Evolutionary conservation across 164 flowering plant species (phyloP).

Genomic region (Stephania japonica): DNA sequence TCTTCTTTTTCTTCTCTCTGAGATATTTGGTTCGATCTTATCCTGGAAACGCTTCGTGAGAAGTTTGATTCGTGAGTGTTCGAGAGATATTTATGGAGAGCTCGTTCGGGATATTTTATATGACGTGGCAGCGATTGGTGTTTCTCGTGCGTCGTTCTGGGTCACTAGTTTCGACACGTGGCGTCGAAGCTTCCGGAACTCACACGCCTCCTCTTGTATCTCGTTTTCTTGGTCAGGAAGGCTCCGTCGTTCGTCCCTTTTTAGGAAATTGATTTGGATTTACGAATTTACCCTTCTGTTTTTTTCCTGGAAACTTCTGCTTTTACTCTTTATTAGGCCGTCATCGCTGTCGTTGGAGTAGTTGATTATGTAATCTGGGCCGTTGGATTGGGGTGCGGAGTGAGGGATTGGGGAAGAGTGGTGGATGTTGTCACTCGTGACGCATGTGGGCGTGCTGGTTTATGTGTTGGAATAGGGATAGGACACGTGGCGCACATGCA

Average conservation of each 20-base stretch:
- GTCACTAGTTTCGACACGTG: conserved; percentile 7
- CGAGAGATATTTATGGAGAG: not conserved
- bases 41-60: not conserved
- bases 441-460: too few species aligned
- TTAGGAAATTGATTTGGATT: too few species aligned
- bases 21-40: not conserved
- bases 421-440: too few species aligned
- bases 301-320: not conserved
- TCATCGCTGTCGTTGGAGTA: not conserved
- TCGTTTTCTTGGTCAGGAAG: conserved; percentile 11
- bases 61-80: not conserved
- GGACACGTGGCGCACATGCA: not conserved
- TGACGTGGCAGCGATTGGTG: conserved; percentile 7
- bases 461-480: not conserved
- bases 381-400: too few species aligned
- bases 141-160: not conserved
- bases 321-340: not conserved
- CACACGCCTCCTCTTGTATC: not conserved
- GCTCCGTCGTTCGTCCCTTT: not conserved
- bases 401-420: too few species aligned
- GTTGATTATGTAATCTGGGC: not conserved
- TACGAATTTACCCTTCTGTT: not conserved
- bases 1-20: not conserved
- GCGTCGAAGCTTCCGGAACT: not conserved
- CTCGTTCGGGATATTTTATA: conserved; percentile 5